phyloP scores from a whole-genome alignment of 805 yeast species.

The Suhomyces sp. region DNA sequence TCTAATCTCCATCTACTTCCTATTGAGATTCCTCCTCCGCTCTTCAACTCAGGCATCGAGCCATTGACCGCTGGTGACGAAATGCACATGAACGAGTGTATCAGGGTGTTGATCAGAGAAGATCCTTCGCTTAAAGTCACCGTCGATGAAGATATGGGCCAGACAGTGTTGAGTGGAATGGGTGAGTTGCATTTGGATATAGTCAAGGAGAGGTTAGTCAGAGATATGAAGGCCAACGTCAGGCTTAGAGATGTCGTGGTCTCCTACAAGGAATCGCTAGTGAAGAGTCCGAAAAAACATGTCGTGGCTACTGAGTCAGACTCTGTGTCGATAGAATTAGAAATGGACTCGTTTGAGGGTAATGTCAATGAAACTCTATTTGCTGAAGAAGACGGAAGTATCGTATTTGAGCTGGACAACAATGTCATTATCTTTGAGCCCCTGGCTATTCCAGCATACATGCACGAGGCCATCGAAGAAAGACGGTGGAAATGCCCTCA shows the following conservation, averaged over 20 bases:
- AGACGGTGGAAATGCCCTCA: slow-evolving; percentile 50
- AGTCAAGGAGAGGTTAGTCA: slow-evolving; percentile 72
- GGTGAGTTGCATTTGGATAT: slow-evolving; percentile 95
- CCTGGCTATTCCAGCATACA: slow-evolving; percentile 23
- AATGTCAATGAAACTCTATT: slow-evolving; percentile 25
- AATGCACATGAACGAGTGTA: slow-evolving; percentile 66
- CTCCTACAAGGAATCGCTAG: slow-evolving; percentile 75
- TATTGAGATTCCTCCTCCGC: slow-evolving; percentile 86
- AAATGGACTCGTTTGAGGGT: slow-evolving; percentile 39
- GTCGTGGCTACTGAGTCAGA: slow-evolving; percentile 14
- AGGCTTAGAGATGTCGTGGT: slow-evolving; percentile 82
- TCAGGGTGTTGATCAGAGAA: slow-evolving; percentile 67
- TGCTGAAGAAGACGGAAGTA: slow-evolving; percentile 41
- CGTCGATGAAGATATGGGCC: slow-evolving; percentile 83
- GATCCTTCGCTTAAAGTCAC: slow-evolving; percentile 82
- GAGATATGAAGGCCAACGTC: slow-evolving; percentile 78
- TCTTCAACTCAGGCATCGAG: slow-evolving; percentile 79
- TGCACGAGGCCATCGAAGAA: slow-evolving; percentile 24
- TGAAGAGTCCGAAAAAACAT: neutral
- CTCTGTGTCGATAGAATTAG: slow-evolving; percentile 21
- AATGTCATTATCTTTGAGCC: slow-evolving; percentile 42
- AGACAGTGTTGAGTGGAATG: slow-evolving; percentile 90
- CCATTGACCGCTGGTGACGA: slow-evolving; percentile 83
- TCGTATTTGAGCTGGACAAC: slow-evolving; percentile 45
- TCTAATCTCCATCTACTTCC: slow-evolving; percentile 59